Base-by-base conservation (phyloP, 1,284 basidiomycete species). In the Sanguinoderma infundibulare region DNA sequence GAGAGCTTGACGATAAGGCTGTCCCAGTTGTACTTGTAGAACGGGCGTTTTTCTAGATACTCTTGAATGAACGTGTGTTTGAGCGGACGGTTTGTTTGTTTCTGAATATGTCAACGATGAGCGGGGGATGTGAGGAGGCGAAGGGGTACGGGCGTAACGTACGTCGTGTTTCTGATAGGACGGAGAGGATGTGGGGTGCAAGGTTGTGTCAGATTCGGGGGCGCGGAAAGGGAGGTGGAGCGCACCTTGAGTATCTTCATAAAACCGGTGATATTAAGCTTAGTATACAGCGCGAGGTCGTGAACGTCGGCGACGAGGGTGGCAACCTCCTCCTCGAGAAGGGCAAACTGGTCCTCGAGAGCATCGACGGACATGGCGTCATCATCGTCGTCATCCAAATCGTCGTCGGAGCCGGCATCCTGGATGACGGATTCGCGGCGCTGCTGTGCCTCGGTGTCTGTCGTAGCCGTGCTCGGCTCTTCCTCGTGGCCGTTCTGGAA, bases 251-350 rank as follows among this genome's bases (percentile, higher is more conserved):
- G 84, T 66, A 99, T 99, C 81, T 99, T 99, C 84, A 98, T 93
- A 78, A 99, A 99, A 9, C 98, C 98, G 0, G 98, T 97, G 74
- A 94, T 95, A 76, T 98, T 98, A 66, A 98, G 85, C 77, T 98
- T 98, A 5, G 93, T 92, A 76, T 96, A 97, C 57, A 97, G 79
- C 12, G 97, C 96, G 30, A 99, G 84, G 77, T 99, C 98, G 74
- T 99, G 98, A 8, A 99, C 97, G 72, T 99, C 98, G 2, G 98
- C 97, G 28, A 99, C 97, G 58, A 99, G 87, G 50, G 89, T 92
- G 0, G 97, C 96, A 28, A 99, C 94, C 73, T 98, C 94, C 72
- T 98, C 96, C 77, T 99, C 96, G 35, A 99, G 82, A 47, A 86
- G 86, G 65, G 92, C 87, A 75, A 98, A 99, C 40, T 90, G 85